These are phyloP conservation scores for Lomentospora prolificans DNA, from an alignment of 2,329 filamentous ascomycete species.

Conservation along the genomic window DNA sequence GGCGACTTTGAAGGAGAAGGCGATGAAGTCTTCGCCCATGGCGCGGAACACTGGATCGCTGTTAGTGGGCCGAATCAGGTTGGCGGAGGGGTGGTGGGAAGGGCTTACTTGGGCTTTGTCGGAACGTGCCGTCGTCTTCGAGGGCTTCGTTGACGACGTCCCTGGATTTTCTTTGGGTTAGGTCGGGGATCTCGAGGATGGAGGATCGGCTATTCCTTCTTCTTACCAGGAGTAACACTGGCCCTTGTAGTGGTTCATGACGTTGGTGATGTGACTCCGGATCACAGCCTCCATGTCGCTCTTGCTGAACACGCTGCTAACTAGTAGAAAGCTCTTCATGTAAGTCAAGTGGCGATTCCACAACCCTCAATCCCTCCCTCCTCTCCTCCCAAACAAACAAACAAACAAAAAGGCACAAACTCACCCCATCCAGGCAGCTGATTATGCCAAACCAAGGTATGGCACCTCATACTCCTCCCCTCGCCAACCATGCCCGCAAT, in stretches of 20 bases:
- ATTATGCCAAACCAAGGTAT: constrained; percentile 42
- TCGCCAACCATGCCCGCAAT: constrained; percentile 38
- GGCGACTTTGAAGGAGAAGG: constrained; percentile 39
- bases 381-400: not conserved
- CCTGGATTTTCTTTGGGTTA: not conserved
- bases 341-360: not conserved
- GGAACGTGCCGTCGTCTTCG: constrained; percentile 7
- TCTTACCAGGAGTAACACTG: constrained; percentile 40
- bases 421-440: constrained; percentile 20
- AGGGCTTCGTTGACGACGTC: constrained; percentile 8
- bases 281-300: constrained; percentile 28
- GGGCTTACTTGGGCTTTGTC: constrained; percentile 6
- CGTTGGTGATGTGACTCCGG: constrained; percentile 39
- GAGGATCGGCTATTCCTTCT: too few species aligned
- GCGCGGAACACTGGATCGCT: constrained; percentile 12
- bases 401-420: not conserved
- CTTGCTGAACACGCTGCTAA: constrained; percentile 1
- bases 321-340: not conserved
- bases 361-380: not conserved
- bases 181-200: too few species aligned
- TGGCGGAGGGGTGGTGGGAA: not conserved
- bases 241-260: constrained; percentile 31
- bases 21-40: constrained; percentile 42
- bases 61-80: not conserved
- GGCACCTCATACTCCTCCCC: constrained; percentile 48